Conservation (phyloP, 2,329 filamentous ascomycete species). For the Paradendryphiella salina region DNA sequence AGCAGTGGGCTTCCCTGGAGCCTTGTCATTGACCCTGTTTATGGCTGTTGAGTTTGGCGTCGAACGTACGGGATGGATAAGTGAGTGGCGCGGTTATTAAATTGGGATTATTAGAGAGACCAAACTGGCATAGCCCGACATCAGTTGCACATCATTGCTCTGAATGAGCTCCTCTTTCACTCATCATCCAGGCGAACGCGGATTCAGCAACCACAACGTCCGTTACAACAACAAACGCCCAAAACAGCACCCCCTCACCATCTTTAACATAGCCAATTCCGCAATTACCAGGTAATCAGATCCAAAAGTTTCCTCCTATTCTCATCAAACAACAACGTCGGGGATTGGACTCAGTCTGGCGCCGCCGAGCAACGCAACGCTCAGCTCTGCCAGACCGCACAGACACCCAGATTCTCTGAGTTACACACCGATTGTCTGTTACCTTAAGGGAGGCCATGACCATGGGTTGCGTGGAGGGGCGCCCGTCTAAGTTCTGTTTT, state of each 20-base stretch:
- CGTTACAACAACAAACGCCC: slow-evolving; percentile 9
- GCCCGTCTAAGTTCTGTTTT: slow-evolving; percentile 8
- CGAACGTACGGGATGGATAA: neutral
- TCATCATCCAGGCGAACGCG: slow-evolving; percentile 5
- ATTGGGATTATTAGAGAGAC: neutral
- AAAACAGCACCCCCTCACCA: neutral
- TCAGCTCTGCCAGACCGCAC: neutral
- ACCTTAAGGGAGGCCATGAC: neutral
- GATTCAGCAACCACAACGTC: neutral
- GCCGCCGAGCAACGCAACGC: neutral
- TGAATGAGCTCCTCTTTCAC: neutral
- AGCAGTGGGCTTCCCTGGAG: neutral
- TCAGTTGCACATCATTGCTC: neutral
- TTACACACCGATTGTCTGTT: slow-evolving; percentile 1
- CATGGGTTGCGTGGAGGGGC: slow-evolving; percentile 7
- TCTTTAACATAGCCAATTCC: neutral
- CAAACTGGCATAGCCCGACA: neutral
- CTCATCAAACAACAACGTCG: neutral
- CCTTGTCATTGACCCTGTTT: slow-evolving; percentile 1
- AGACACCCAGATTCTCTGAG: neutral
- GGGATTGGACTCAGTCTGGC: neutral
- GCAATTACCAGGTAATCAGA: neutral
- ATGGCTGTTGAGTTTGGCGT: neutral
- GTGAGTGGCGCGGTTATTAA: neutral
- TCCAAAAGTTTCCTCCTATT: neutral